Evolutionary conservation across 768 basidiomycete genomes (phyloP).

Genomic region (Mycena sanguinolenta): DNA sequence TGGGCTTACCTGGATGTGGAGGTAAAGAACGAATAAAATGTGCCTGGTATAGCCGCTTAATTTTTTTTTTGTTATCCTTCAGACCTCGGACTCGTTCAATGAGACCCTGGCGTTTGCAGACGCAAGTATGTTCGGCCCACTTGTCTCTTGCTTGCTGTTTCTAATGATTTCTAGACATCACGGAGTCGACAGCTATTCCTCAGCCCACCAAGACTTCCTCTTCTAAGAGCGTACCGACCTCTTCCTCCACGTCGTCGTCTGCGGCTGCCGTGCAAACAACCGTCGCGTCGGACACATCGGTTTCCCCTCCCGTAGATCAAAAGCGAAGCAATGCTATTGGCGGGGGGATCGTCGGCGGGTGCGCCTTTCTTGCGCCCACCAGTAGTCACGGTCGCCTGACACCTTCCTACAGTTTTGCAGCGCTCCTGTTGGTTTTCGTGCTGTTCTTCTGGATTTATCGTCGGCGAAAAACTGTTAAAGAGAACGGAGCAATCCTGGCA

Average conservation of each 20-base stretch:
- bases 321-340: slow-evolving; percentile 51
- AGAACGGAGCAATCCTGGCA: slow-evolving; percentile 37
- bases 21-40: slow-evolving; percentile 41
- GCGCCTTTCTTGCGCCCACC: not conserved
- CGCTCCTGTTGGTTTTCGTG: slow-evolving; percentile 50
- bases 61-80: slow-evolving; percentile 15
- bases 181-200: slow-evolving; percentile 58
- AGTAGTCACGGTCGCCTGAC: not conserved
- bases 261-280: slow-evolving; percentile 22
- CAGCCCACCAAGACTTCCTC: slow-evolving; percentile 43
- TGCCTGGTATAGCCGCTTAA: not conserved
- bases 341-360: slow-evolving; percentile 60
- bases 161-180: slow-evolving; percentile 46
- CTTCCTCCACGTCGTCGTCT: slow-evolving; percentile 28
- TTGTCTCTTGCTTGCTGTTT: not conserved
- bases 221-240: slow-evolving; percentile 35
- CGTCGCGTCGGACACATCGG: slow-evolving; percentile 37
- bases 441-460: slow-evolving; percentile 38
- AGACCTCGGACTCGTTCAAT: slow-evolving; percentile 57
- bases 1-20: slow-evolving; percentile 75
- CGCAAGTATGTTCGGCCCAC: slow-evolving; percentile 45
- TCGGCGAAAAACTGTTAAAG: slow-evolving; percentile 13
- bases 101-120: slow-evolving; percentile 46
- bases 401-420: slow-evolving; percentile 42
- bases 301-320: slow-evolving; percentile 39